phyloP scores from a whole-genome alignment of 2,329 filamentous ascomycete species.

The Tothia fuscella region DNA sequence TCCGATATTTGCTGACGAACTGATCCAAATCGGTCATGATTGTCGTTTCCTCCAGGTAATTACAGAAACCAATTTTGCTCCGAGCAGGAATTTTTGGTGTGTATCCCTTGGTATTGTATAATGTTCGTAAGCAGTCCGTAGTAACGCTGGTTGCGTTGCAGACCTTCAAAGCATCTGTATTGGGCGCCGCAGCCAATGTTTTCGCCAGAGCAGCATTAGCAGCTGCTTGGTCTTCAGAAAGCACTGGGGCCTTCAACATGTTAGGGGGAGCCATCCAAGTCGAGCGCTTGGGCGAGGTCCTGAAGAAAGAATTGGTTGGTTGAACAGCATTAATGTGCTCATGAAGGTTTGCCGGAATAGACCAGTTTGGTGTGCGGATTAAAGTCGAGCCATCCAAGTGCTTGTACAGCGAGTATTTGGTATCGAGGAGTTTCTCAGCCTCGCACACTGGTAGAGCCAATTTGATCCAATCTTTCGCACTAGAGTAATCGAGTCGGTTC shows the following conservation, averaged over 20 bases:
- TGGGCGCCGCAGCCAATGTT: background rate
- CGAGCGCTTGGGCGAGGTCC: background rate
- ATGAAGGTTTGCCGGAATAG: conserved; percentile 44
- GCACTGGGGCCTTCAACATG: too few species aligned
- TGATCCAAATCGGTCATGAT: conserved; percentile 2
- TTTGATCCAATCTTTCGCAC: conserved; percentile 46
- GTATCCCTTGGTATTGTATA: conserved; percentile 9
- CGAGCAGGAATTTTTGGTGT: conserved; percentile 5
- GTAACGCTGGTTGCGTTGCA: conserved; percentile 10
- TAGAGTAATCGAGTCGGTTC: conserved; percentile 34
- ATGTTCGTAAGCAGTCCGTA: conserved; percentile 5
- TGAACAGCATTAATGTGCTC: conserved; percentile 50
- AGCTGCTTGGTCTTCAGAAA: too few species aligned
- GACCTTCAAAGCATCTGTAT: background rate
- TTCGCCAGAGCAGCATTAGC: background rate
- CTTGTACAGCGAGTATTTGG: conserved; percentile 46
- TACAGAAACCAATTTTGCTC: conserved; percentile 8
- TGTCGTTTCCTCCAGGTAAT: conserved; percentile 8
- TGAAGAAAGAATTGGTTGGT: conserved; percentile 48
- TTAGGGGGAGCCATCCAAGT: conserved; percentile 5
- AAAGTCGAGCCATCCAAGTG: conserved; percentile 27
- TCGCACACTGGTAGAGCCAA: conserved; percentile 40
- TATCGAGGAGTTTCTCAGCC: conserved; percentile 45
- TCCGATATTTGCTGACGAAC: conserved; percentile 5
- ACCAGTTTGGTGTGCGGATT: conserved; percentile 48